Evolutionary conservation across 306 rosid species (phyloP), one percentile per base, ranked within the genome.

Genomic region (Canavalia ensiformis): DNA sequence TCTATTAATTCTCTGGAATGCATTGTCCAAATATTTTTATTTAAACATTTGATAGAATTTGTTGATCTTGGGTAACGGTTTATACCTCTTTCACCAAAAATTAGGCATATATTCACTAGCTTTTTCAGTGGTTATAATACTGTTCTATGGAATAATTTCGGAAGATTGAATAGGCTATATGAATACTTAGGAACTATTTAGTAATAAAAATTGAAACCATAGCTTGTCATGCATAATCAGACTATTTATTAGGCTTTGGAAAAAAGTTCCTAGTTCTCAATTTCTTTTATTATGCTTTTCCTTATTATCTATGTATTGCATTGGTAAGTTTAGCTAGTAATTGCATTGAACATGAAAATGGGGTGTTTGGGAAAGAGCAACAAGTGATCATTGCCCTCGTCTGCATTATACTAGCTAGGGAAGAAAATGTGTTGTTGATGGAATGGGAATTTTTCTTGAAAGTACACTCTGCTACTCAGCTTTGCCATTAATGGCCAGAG

Each of bases 351-450:
- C 69, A 8, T n/a, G 76, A 65, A 42, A 83, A 37, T 50, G 54
- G 5, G 76, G 10, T 72, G 51, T 51, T 50, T 9, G 58, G 50
- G 30, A 52, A 52, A 54, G 68, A 34, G 58, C 42, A n/a, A 51
- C 54, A 11, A 18, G 45, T 29, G 37, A 8, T 62, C 41, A 50
- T 51, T 59, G 5, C 80, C 79, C 8, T 60, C 6, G 12, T 80
- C 47, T 30, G 68, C 80, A 45, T 49, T 49, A 37, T 60, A 39
- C 34, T 64, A 49, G 42, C 35, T 8, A 68, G 45, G 34, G 64
- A 74, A 41, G 44, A 74, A 84, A 66, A 58, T 67, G 11, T 56
- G n/a, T 29, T 66, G 49, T 64, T 73, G 44, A 69, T 71, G 57
- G 46, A 69, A 70, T 52, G 51, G 39, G 52, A 35, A 7, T 28